Base-by-base conservation (phyloP, 1,284 basidiomycete genomes). In the Cutaneotrichosporon arboriforme region DNA sequence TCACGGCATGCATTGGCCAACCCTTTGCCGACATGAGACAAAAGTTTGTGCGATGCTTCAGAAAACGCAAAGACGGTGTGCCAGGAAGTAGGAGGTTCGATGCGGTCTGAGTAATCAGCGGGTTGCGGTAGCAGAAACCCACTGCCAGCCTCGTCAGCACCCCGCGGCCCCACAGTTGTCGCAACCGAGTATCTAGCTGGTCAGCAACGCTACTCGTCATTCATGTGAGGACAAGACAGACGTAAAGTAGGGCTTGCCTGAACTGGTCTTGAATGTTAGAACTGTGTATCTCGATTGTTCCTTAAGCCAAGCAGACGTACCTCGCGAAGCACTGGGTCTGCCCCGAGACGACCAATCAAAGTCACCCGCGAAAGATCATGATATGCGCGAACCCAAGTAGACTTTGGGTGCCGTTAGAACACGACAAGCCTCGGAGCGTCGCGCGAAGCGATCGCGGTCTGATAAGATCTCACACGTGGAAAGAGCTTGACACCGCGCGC, bases 11-110 rank as follows among this genome's bases (percentile, higher is more conserved):
- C 10, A 14, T 13, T 15, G 9, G 36, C 68, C 33, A 49, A 69
- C 70, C 70, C 70, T 49, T 72, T 72, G 33, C 66, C 64, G 13
- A 69, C 48, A 9, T 52, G 54, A 2, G 58, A 39, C 2, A 73
- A 44, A 4, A 51, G 43, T 21, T 59, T 56, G 54, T 73, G 67
- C 14, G 59, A 52, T 8, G 37, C 42, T 50, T 73, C 70, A 41
- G 64, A 65, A 58, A 73, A 73, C 1, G 66, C 63, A 40, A 69
- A 71, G 22, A 73, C 58, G 8, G 60, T 68, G 56, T 73, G 70
- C 70, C 70, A 73, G 10, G 63, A 66, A 8, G 70, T 73, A 2
- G 61, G 61, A 5, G 63, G 63, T 12, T 47, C 54, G 33, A 58
- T 45, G 18, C 40, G 52, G 40, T 59, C 59, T 62, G 35, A 31